Evolutionary conservation across 805 yeast genomes (phyloP).

Genomic region (Lipomyces kockii): DNA sequence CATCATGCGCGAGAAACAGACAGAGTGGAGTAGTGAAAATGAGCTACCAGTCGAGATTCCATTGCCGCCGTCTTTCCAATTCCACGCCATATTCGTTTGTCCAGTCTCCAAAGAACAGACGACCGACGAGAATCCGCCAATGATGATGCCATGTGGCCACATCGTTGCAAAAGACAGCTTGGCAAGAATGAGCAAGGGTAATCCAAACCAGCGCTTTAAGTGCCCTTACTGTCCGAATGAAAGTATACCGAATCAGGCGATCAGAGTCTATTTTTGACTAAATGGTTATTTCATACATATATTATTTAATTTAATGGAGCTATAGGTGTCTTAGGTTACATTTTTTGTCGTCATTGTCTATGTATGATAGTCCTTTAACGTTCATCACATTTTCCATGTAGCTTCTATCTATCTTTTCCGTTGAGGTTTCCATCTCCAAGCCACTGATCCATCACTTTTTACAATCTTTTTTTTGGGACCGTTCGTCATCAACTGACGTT

Average conservation of each 20-base stretch:
- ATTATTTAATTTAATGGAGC: conserved; percentile 4
- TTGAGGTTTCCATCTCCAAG: conserved; percentile 81
- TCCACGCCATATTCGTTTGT: conserved; percentile 71
- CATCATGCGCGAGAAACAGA: conserved; percentile 47
- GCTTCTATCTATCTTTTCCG: conserved; percentile 43
- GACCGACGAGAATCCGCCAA: conserved; percentile 65
- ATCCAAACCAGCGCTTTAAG: conserved; percentile 56
- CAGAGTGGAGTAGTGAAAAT: conserved; percentile 61
- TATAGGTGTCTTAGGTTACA: conserved; percentile 15
- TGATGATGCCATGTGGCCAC: conserved; percentile 67
- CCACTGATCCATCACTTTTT: conserved; percentile 66
- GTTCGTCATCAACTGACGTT: conserved; percentile 86
- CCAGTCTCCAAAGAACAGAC: conserved; percentile 73
- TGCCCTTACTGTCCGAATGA: conserved; percentile 74
- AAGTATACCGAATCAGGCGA: conserved; percentile 50
- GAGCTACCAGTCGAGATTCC: conserved; percentile 68
- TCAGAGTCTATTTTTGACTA: conserved; percentile 51
- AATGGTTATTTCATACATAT: not conserved
- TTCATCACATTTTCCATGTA: not conserved
- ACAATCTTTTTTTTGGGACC: conserved; percentile 82
- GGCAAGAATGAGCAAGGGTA: conserved; percentile 51
- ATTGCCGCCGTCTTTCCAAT: conserved; percentile 58
- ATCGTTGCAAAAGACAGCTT: conserved; percentile 61
- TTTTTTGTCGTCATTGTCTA: not conserved
- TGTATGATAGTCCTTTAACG: not conserved